These are phyloP conservation scores for Alternaria triticina DNA, from an alignment of 2,329 filamentous ascomycete species.

Conservation along the genomic window DNA sequence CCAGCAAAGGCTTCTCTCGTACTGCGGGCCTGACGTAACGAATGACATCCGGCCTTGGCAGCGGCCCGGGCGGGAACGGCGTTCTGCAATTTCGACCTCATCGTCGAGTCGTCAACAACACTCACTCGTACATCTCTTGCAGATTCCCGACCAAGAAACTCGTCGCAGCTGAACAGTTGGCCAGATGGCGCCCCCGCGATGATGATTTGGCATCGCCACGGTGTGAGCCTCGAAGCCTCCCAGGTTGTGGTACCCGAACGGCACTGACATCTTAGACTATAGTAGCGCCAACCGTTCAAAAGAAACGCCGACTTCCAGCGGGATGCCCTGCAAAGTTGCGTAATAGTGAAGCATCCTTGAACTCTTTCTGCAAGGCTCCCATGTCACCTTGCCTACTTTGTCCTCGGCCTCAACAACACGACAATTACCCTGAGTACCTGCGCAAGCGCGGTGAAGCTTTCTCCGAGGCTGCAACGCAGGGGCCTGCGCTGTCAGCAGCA, in stretches of 20 bases:
- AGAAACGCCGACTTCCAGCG: background rate
- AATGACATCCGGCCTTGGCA: background rate
- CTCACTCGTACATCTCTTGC: background rate
- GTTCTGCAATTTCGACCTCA: background rate
- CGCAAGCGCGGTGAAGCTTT: background rate
- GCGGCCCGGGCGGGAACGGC: constrained; percentile 15
- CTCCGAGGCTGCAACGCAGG: background rate
- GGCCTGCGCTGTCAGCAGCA: constrained; percentile 1
- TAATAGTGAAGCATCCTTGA: background rate
- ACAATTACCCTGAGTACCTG: background rate
- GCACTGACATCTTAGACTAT: background rate
- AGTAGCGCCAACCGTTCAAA: constrained; percentile 7
- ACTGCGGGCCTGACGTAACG: constrained; percentile 9
- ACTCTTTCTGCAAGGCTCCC: background rate
- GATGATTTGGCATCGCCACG: background rate
- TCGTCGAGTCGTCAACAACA: background rate
- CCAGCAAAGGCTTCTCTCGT: constrained; percentile 4
- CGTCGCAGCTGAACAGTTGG: background rate
- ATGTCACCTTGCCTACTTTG: background rate
- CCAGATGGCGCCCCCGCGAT: background rate
- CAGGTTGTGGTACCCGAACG: background rate
- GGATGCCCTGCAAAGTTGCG: background rate
- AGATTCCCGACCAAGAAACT: background rate
- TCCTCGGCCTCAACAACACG: background rate
- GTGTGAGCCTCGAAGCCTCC: background rate